These are phyloP conservation scores for Nannochloris sp. DNA, from an alignment of 139 green algal species.

Conservation along the genomic window DNA sequence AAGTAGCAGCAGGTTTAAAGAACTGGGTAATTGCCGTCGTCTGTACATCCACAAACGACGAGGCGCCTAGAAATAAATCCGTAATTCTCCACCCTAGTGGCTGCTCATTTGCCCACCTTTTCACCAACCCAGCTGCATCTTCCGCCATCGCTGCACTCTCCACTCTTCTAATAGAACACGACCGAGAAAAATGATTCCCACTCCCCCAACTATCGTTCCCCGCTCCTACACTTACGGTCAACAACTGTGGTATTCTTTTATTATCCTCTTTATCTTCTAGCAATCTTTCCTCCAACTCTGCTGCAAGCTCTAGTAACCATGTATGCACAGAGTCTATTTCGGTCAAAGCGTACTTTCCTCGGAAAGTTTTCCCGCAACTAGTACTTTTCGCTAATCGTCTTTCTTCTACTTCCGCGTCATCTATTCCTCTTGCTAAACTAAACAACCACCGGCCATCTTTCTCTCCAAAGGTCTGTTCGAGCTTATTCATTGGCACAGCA, in stretches of 20 bases:
- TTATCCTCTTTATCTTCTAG: conserved; percentile 37
- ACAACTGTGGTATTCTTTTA: conserved; percentile 32
- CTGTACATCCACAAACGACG: conserved; percentile 40
- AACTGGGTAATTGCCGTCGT: conserved; percentile 42
- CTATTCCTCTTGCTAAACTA: conserved; percentile 47
- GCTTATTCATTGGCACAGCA: conserved; percentile 28
- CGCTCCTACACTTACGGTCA: conserved; percentile 27
- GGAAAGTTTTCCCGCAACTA: conserved; percentile 75
- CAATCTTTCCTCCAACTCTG: conserved; percentile 64
- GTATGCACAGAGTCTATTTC: conserved; percentile 32
- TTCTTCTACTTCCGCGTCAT: conserved; percentile 55
- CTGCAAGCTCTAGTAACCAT: conserved; percentile 48
- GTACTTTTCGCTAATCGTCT: conserved; percentile 61
- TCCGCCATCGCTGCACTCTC: conserved; percentile 36
- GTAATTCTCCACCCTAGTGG: conserved; percentile 34
- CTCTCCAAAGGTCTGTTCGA: conserved; percentile 42
- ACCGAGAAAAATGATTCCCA: conserved; percentile 30
- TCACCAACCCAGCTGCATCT: conserved; percentile 48
- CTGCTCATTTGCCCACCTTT: conserved; percentile 20
- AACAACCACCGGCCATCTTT: conserved; percentile 37
- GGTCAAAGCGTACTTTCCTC: conserved; percentile 26
- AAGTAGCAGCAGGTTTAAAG: conserved; percentile 11
- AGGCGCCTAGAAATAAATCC: conserved; percentile 31
- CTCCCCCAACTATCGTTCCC: too few species aligned
- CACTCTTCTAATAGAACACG: conserved; percentile 30